Evolutionary conservation across 192 early-diverging fungal genomes (phyloP), one percentile per base, ranked within the genome.

Genomic region (Dispira simplex): DNA sequence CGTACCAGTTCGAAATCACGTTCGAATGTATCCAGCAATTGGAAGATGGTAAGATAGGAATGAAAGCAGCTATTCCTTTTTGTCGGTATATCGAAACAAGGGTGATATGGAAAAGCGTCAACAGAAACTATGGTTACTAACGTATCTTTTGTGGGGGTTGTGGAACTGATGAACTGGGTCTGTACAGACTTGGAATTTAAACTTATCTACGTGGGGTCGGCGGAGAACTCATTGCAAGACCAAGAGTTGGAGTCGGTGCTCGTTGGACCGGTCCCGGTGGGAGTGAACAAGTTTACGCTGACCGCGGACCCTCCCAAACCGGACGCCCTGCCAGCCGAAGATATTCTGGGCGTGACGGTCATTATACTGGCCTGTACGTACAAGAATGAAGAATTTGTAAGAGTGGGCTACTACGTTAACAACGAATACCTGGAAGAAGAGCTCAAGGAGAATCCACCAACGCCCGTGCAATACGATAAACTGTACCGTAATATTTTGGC

Each of bases 361-460:
- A 83, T 99, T 27, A 71, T 97, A 53, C 79, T 99, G 43, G 84
- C 86, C 63, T 95, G 92, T 69, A 85, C 84, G 11, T 99, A 97
- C 72, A 80, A 82, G 66, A 85, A 84, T 51, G 84, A 86, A 67
- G 92, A 95, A 75, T 99, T 97, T 78, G 90, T 96, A 58, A 84
- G 93, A 66, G 90, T 99, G 56, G 96, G 94, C 14, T 99, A 99
- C 76, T 96, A 95, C 68, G 92, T 99, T 52, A 92, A 99, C 78
- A 97, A 94, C 73, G 90, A 95, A 58, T 99, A 97, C 70, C 62
- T 67, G 39, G 91, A 93, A 57, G 88, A 90, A 68, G 85, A 81
- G 60, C 69, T 93, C 49, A 80, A 85, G 64, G 80, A 85, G 57
- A 80, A 83, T 47, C 90, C 90, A 43, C 96, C 93, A 44, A 46